phyloP scores from a whole-genome alignment of 768 basidiomycete species.

The Trametopsis cervina region DNA sequence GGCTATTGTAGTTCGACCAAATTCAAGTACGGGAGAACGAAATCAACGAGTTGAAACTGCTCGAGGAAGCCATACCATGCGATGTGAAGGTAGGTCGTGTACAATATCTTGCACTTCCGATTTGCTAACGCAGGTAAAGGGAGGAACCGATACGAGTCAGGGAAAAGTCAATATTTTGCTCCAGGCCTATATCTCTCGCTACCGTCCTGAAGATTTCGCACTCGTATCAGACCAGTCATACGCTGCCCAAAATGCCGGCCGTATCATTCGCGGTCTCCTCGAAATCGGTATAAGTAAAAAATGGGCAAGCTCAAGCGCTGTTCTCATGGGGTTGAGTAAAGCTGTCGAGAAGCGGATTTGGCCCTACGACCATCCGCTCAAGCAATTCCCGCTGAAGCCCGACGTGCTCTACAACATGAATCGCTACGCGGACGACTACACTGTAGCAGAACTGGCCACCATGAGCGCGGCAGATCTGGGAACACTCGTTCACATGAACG shows the following conservation, averaged over 20 bases:
- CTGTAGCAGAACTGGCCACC: conserved; percentile 62
- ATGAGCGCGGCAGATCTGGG: conserved; percentile 69
- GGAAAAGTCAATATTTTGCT: conserved; percentile 95
- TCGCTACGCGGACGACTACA: conserved; percentile 75
- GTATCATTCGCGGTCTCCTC: conserved; percentile 89
- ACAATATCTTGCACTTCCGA: background rate
- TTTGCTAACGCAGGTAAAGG: conserved; percentile 32
- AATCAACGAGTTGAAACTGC: conserved; percentile 65
- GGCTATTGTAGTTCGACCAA: conserved; percentile 73
- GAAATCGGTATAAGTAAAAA: conserved; percentile 92
- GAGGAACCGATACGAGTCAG: conserved; percentile 53
- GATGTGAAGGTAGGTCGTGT: conserved; percentile 57
- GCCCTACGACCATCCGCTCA: conserved; percentile 91
- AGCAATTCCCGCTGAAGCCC: conserved; percentile 68
- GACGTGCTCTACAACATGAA: conserved; percentile 77
- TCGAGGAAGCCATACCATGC: conserved; percentile 70
- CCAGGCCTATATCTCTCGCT: conserved; percentile 81
- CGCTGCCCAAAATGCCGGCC: conserved; percentile 89
- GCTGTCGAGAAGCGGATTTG: conserved; percentile 88
- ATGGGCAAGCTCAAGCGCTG: conserved; percentile 77
- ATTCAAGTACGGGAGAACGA: conserved; percentile 92
- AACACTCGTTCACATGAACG: conserved; percentile 78
- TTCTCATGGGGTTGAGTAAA: conserved; percentile 88
- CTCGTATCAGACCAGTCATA: conserved; percentile 93
- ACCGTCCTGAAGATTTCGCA: conserved; percentile 88